Evolutionary conservation across 164 flowering plant species (phyloP), one percentile per base, ranked within the genome.

Genomic region (Vitis rotundifolia): DNA sequence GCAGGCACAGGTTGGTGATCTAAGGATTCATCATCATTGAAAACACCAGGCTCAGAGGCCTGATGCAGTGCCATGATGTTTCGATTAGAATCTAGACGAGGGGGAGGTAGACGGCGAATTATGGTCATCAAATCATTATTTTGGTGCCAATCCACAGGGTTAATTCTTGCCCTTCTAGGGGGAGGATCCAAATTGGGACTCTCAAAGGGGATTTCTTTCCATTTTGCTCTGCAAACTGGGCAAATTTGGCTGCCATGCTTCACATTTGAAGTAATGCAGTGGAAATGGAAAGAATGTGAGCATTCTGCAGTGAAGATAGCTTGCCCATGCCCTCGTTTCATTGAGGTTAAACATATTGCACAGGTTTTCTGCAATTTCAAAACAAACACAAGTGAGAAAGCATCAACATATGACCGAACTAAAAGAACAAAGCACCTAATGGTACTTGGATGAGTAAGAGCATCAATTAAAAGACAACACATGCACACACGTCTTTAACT

Each of bases 281-380:
- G 84, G 77, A 88, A 86, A 68, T 89, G 94, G 73, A 89, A 89
- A 47, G 94, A 80, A 62, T 86, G 91, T 8, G 89, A 86, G 75
- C 91, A 87, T 67, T 87, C 90, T 67, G 90, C 90, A 9, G 89
- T 88, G 77, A 88, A 88, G 49, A 88, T 78, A 7, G 92, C 92
- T 31, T 80, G 88, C 8, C 89, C 88, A 11, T 76, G 82, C 28
- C 87, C 88, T 79, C 76, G 81, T 57, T 80, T 86, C 86, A 88
- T 83, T 58, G 82, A 66, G 47, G 84, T 78, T 69, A 88, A 78
- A 67, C 92, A 88, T 70, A 88, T 86, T 0, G 92, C 76, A 68
- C 92, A 88, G 9, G 81, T 84, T 31, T 75, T 86, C 90, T 86
- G 87, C 44, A 79, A 66, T 13, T 18, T 6, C 14, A 71, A 50